A percentile compares a stretch with the other conserved stretches of the same genome.
These are phyloP conservation scores for Apophysomyces sp. DNA, from an alignment of 371 early-diverging fungal species.

Conservation along the genomic window DNA sequence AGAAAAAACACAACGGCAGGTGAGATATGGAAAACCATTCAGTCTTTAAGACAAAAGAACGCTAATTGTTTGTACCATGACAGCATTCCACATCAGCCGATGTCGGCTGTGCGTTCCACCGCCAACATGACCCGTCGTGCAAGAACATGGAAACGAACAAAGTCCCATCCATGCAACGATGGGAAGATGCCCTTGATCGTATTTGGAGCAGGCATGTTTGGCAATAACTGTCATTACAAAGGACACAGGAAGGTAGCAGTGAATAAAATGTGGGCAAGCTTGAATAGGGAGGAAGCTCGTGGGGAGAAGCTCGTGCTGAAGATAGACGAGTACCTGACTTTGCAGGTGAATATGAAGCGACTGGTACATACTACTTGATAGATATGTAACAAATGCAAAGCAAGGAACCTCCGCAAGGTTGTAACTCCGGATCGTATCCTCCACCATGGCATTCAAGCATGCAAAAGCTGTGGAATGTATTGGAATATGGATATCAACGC, in stretches of 20 bases:
- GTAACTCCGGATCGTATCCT: not conserved
- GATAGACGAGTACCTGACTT: conserved; percentile 5
- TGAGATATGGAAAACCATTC: too few relatives aligned
- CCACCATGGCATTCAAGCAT: too few relatives aligned
- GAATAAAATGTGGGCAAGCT: not conserved
- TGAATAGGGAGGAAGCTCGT: conserved; percentile 3
- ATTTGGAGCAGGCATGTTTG: conserved; percentile 8
- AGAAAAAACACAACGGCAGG: too few relatives aligned
- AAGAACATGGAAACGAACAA: not conserved
- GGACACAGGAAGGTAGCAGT: conserved; percentile 1
- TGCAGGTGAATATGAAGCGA: not conserved
- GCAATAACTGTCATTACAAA: not conserved
- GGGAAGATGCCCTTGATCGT: conserved; percentile 6
- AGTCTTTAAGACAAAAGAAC: too few relatives aligned
- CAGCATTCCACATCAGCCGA: not conserved
- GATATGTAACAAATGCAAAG: conserved; percentile 7
- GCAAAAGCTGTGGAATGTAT: too few relatives aligned
- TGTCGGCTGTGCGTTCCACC: conserved; percentile 3
- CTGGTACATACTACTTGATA: not conserved
- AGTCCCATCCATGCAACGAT: not conserved
- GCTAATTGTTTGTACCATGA: too few relatives aligned
- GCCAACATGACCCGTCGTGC: not conserved
- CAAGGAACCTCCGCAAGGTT: not conserved
- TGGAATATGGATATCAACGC: conserved; percentile 4
- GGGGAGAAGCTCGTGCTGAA: not conserved